Evolutionary conservation across 306 rosid species (phyloP).

Genomic region (Gillenia trifoliata): DNA sequence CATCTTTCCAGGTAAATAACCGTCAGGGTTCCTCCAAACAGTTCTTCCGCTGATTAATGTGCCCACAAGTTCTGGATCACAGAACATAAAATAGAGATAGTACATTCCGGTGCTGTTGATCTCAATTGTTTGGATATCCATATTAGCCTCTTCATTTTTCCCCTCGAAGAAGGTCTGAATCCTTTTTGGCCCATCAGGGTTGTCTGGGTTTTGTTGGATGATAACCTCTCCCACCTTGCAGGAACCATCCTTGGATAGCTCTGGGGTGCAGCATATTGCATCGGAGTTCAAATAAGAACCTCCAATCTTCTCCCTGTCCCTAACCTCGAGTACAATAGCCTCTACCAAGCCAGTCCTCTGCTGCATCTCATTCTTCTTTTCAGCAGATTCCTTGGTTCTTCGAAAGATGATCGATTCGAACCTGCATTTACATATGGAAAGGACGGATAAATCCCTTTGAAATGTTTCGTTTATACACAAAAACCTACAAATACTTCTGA

Average conservation of each 20-base stretch:
- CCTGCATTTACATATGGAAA: slow-evolving; percentile 36
- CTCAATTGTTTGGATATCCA: slow-evolving; percentile 48
- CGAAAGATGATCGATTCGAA: slow-evolving; percentile 60
- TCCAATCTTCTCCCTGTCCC: slow-evolving; percentile 58
- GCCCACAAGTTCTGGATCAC: slow-evolving; percentile 68
- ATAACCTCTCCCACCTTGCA: slow-evolving; percentile 76
- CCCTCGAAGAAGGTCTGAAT: slow-evolving; percentile 62
- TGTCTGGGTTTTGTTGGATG: slow-evolving; percentile 44
- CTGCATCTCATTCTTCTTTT: slow-evolving; percentile 57
- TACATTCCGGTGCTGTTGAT: slow-evolving; percentile 69
- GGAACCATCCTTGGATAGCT: slow-evolving; percentile 56
- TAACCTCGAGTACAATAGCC: slow-evolving; percentile 56
- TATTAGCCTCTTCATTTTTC: slow-evolving; percentile 46
- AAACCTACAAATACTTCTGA: background rate
- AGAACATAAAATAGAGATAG: slow-evolving; percentile 67
- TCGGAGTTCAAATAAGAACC: slow-evolving; percentile 60
- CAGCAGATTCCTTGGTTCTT: slow-evolving; percentile 53
- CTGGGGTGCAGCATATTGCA: slow-evolving; percentile 65
- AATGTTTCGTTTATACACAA: slow-evolving; percentile 1
- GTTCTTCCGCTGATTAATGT: slow-evolving; percentile 56
- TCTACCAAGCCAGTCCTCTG: slow-evolving; percentile 67
- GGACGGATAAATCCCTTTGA: slow-evolving; percentile 14
- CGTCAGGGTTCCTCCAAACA: slow-evolving; percentile 77
- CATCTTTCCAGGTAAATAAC: slow-evolving; percentile 77
- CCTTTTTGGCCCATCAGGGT: slow-evolving; percentile 51